Evolutionary conservation across 1,284 basidiomycete species (phyloP), one percentile per base, ranked within the genome.

Genomic region (Moesziomyces sp.): DNA sequence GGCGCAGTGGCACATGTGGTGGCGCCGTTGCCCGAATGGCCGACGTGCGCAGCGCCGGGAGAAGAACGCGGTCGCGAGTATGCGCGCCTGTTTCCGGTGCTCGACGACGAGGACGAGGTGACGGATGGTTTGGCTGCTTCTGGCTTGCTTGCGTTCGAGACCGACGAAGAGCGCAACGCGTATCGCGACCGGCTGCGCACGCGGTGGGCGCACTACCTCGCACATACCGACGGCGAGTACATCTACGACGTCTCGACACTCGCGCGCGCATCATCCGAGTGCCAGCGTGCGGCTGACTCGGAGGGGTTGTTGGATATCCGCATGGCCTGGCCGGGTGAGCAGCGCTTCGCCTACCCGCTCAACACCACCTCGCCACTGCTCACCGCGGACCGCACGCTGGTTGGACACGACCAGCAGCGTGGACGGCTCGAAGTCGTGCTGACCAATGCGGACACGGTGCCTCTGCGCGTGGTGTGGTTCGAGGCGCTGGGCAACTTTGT

Each of bases 401-500:
- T 89, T 42, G 92, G 93, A 5, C 87, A 90, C 10, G 90, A 89
- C 52, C 95, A 96, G 82, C 82, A 91, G 89, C 24, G 89, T 86
- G 93, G 93, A 2, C 87, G 88, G 26, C 88, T 99, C 18, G 88
- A 88, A 35, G 85, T 96, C 8, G 87, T 87, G 23, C 85, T 98
- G 51, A 87, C 84, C 16, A 97, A 97, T 82, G 87, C 89, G 54
- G 78, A 87, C 7, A 24, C 58, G 7, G 74, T 83, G 0, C 81
- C 87, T 2, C 84, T 91, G 33, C 85, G 87, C 30, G 87, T 91
- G 0, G 85, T 91, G 9, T 97, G 96, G 85, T 88, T 93, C 54
- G 97, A 99, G 84, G 91, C 92, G 2, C 90, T 97, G 87, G 96
- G 96, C 3, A 97, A 94, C 90, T 91, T 94, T 80, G 88, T 98